Evolutionary conservation across 129 eudicot species (phyloP).

Genomic region (Apium graveolens): DNA sequence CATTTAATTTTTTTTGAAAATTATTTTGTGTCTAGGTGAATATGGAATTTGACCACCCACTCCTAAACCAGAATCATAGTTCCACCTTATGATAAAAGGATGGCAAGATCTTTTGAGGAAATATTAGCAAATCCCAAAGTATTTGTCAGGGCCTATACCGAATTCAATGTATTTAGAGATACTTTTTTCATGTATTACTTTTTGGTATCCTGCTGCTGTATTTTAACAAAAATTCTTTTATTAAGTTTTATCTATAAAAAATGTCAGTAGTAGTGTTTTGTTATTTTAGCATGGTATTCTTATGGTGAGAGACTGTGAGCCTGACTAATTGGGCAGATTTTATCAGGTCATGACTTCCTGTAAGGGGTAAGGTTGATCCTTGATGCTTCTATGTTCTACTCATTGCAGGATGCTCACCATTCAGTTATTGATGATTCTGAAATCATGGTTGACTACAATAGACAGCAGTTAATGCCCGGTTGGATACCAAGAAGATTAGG

Average conservation of each 20-base stretch:
- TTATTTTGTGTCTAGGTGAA: background rate
- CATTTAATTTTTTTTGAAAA: too few species aligned
- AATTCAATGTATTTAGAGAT: background rate
- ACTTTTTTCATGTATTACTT: background rate
- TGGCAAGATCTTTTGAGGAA: background rate
- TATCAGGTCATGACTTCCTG: background rate
- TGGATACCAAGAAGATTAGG: constrained; percentile 99
- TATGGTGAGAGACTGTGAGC: background rate
- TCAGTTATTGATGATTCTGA: constrained; percentile 81
- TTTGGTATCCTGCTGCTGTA: background rate
- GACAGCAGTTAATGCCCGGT: constrained; percentile 93
- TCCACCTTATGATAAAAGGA: background rate
- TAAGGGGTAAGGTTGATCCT: background rate
- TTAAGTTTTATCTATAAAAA: background rate
- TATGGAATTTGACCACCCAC: too few species aligned
- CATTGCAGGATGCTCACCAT: constrained; percentile 74
- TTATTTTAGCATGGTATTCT: background rate
- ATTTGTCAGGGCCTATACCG: background rate
- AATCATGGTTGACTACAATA: constrained; percentile 80
- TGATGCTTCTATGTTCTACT: background rate
- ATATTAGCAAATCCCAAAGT: background rate
- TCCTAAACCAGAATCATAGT: too few species aligned
- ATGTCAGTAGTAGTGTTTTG: background rate
- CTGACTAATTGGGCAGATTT: background rate
- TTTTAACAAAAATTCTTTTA: too few species aligned